A percentile compares a stretch with the other conserved stretches of the same genome.
Conservation (phyloP, 345 rosid species). For the Dipteronia dyeriana region DNA sequence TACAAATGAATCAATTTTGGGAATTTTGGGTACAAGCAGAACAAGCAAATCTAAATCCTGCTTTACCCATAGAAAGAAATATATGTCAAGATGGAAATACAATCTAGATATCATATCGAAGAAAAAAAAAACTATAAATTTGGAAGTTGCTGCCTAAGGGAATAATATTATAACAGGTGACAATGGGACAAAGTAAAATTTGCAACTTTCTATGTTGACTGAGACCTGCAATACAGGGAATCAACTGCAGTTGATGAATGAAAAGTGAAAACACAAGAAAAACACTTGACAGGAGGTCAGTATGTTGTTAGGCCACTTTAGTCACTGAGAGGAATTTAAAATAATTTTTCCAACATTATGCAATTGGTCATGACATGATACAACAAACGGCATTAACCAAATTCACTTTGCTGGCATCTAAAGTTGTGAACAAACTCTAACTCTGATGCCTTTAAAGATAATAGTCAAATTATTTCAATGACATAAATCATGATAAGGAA, state of each 20-base stretch:
- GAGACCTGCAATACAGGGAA: neutral
- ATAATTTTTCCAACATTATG: neutral
- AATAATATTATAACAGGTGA: neutral
- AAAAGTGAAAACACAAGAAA: neutral
- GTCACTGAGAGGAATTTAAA: neutral
- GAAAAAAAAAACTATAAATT: neutral
- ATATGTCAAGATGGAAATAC: neutral
- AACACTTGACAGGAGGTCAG: neutral
- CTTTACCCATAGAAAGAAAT: neutral
- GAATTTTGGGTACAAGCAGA: neutral
- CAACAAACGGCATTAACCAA: neutral
- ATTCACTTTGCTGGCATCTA: conserved; percentile 13
- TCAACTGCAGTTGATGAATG: neutral
- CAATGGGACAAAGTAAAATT: neutral
- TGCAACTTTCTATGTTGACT: neutral
- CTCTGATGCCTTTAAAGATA: neutral
- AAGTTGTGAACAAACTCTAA: neutral
- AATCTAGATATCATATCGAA: neutral
- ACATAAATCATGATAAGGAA: neutral
- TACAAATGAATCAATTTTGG: neutral
- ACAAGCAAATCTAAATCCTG: neutral
- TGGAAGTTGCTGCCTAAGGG: neutral
- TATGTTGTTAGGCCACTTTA: neutral
- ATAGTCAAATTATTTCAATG: neutral
- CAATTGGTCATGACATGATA: neutral